Conservation (phyloP, 257 asterid genomes). For the Linaria vulgaris region DNA sequence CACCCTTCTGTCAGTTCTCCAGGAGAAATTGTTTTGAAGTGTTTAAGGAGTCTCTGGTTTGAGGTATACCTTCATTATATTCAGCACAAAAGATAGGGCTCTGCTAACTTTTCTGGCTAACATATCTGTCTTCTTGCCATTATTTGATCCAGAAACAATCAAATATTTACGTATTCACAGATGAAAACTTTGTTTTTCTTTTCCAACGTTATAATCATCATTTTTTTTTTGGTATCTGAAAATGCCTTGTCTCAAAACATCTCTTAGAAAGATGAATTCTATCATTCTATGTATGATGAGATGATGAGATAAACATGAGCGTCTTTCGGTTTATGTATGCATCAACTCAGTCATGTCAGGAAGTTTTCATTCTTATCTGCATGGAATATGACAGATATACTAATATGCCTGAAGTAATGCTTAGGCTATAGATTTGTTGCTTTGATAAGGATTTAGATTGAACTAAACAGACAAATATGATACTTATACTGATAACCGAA, state of each 20-base stretch:
- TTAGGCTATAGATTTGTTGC: constrained; percentile 8
- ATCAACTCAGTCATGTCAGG: not conserved
- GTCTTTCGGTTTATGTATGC: not conserved
- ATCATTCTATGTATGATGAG: not conserved
- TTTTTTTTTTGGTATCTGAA: too few relatives aligned
- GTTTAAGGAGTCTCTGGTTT: constrained; percentile 67
- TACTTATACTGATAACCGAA: constrained; percentile 9
- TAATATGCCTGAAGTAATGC: constrained; percentile 3
- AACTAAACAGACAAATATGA: not conserved
- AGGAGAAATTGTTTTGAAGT: constrained; percentile 56
- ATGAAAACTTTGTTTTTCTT: not conserved
- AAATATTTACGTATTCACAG: not conserved
- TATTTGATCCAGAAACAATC: not conserved
- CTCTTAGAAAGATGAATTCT: not conserved
- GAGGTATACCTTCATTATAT: constrained; percentile 55
- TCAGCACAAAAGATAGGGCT: constrained; percentile 18
- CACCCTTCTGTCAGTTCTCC: constrained; percentile 44
- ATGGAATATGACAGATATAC: not conserved
- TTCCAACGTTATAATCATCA: too few relatives aligned
- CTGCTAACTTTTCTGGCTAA: constrained; percentile 20
- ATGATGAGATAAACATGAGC: constrained; percentile 9
- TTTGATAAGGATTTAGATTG: constrained; percentile 15
- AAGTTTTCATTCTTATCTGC: not conserved
- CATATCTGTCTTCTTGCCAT: constrained; percentile 22
- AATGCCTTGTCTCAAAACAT: not conserved